Base-by-base conservation (phyloP, 768 basidiomycete species). In the Paxillus involutus region DNA sequence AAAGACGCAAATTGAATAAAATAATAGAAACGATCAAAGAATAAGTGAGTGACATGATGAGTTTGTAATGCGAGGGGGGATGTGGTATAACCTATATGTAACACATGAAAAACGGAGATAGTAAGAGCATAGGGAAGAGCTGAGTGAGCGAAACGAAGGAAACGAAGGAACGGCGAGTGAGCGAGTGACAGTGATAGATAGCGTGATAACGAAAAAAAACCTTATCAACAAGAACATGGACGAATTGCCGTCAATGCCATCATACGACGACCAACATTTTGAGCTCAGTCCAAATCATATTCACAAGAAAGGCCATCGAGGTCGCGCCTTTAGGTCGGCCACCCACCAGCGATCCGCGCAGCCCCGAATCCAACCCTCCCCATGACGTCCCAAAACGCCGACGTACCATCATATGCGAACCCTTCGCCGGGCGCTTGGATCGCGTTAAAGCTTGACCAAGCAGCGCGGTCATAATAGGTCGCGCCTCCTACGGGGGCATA, bases 381-480 rank as follows among this genome's bases (percentile, higher is more conserved):
- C 49, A 92, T 62, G 59, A 90, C 77, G 55, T 73, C 80, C 88
- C 88, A 90, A 43, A 90, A 76, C 11, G 80, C 80, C 17, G 79
- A 75, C 2, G 85, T 81, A 33, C 80, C 77, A 58, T 85, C 85
- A 12, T 74, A 71, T 19, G 73, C 71, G 59, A 89, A 88, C 29
- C 90, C 89, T 63, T 91, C 89, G 0, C 88, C 88, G 0, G 77
- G 78, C 10, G 78, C 81, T 47, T 81, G 80, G 74, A 93, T 79
- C 11, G 80, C 73, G 64, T 92, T 91, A 71, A 89, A 91, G 66
- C 83, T 86, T 52, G 77, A 77, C 91, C 91, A 93, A 26, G 87
- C 87, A 8, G 80, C 77, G 11, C 90, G 85, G 62, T 93, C 90
- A 60, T 89, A 86, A 58, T 84, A 84, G 33, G 84, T 86, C 39